Evolutionary conservation across 108 stramenopile species (phyloP).

Genomic region (Aurantiochytrium sp.): DNA sequence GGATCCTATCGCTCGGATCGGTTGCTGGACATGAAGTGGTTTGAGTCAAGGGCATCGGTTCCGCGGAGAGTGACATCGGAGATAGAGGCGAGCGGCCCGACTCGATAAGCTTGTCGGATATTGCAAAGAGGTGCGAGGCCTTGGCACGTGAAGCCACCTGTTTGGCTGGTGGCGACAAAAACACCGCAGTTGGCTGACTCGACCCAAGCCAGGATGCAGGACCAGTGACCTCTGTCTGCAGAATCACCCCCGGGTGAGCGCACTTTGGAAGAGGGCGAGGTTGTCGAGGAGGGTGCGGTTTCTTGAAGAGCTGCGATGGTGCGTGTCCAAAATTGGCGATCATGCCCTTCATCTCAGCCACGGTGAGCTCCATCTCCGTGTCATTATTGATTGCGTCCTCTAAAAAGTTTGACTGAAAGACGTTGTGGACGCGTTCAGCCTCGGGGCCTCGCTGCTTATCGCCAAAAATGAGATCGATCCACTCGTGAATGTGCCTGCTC

Average conservation of each 20-base stretch:
- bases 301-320: conserved; percentile 29
- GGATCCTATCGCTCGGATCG: too few relatives aligned
- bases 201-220: neutral
- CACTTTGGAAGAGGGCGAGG: neutral
- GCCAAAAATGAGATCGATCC: conserved; percentile 46
- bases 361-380: conserved; percentile 26
- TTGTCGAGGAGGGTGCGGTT: conserved; percentile 33
- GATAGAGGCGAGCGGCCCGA: neutral
- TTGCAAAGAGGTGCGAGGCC: neutral
- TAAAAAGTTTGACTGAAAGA: conserved; percentile 25
- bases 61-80: neutral
- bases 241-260: neutral
- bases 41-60: neutral
- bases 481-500: conserved; percentile 26
- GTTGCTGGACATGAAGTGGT: neutral
- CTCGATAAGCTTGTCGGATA: neutral
- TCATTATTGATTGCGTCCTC: conserved; percentile 37
- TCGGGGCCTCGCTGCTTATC: conserved; percentile 26
- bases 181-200: neutral
- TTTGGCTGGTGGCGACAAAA: neutral
- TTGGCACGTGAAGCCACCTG: neutral
- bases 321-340: conserved; percentile 35
- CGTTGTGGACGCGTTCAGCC: conserved; percentile 29
- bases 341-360: conserved; percentile 52
- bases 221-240: neutral